phyloP scores from a whole-genome alignment of 768 basidiomycete genomes.

The Amanita exitialis region DNA sequence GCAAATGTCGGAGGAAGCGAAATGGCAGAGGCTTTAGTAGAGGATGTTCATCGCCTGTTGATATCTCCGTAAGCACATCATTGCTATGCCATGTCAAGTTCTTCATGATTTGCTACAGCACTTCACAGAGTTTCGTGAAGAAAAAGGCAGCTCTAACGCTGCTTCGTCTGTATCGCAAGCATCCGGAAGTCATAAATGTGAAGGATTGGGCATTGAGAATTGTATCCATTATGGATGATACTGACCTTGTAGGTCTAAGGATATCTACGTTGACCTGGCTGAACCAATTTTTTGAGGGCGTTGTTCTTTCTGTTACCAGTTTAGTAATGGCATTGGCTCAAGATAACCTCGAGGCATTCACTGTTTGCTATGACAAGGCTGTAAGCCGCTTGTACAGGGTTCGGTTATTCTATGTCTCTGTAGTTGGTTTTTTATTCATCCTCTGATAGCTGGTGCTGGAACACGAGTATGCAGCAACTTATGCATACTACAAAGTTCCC shows the following conservation, averaged over 20 bases:
- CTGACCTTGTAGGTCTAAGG: conserved; percentile 52
- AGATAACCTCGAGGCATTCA: conserved; percentile 83
- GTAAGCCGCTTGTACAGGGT: conserved; percentile 84
- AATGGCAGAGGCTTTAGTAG: conserved; percentile 93
- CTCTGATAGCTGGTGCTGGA: conserved; percentile 72
- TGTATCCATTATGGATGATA: conserved; percentile 92
- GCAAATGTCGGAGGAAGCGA: conserved; percentile 97
- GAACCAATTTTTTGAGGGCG: conserved; percentile 49
- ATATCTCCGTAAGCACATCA: conserved; percentile 74
- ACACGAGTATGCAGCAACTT: conserved; percentile 79
- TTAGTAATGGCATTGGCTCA: conserved; percentile 92
- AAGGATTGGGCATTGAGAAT: conserved; percentile 95
- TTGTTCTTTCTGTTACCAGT: conserved; percentile 89
- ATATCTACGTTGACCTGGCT: conserved; percentile 2
- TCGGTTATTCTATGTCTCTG: conserved; percentile 14
- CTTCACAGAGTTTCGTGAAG: conserved; percentile 91
- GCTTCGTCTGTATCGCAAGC: conserved; percentile 89
- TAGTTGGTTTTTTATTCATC: neutral
- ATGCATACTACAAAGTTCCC: conserved; percentile 96
- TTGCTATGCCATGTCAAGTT: neutral
- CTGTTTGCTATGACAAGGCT: conserved; percentile 90
- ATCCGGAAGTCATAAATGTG: conserved; percentile 87
- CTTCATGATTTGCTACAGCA: conserved; percentile 37
- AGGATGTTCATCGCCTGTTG: conserved; percentile 88
- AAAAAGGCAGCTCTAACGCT: conserved; percentile 97